Percentiles rank a stretch among this genome's conserved stretches.
These are phyloP conservation scores for Alternaria sp. DNA, from an alignment of 2,329 filamentous ascomycete species.

Conservation along the genomic window DNA sequence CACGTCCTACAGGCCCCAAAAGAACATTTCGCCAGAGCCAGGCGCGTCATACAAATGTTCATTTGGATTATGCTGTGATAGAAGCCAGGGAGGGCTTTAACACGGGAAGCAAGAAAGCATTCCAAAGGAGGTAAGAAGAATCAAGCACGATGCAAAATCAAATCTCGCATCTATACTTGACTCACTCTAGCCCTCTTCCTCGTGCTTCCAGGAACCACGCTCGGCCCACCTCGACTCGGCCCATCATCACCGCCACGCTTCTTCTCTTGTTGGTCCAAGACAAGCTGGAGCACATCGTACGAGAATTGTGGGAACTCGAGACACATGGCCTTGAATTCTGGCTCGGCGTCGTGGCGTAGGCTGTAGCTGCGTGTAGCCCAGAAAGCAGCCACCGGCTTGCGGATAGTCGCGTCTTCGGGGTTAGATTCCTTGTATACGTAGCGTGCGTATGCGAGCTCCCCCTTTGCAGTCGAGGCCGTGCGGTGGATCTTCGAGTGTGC, in stretches of 20 bases:
- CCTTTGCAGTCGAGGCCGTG: conserved; percentile 84
- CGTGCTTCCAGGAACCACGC: conserved; percentile 47
- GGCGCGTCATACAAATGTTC: neutral
- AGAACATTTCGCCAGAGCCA: neutral
- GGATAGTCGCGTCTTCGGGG: conserved; percentile 74
- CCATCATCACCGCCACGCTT: conserved; percentile 28
- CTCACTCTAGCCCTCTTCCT: conserved; percentile 44
- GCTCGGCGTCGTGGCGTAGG: conserved; percentile 83
- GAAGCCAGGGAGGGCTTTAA: neutral
- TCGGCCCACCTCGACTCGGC: conserved; percentile 42
- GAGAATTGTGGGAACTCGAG: conserved; percentile 90
- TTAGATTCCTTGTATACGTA: conserved; percentile 85
- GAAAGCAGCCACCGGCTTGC: conserved; percentile 86
- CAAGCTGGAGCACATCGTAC: conserved; percentile 84
- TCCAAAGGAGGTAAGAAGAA: neutral
- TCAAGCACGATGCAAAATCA: conserved; percentile 2
- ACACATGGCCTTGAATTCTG: conserved; percentile 84
- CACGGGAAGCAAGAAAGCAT: neutral
- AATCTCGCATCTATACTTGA: conserved; percentile 28
- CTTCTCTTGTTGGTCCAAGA: conserved; percentile 61
- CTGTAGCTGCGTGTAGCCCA: conserved; percentile 85
- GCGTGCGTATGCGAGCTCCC: conserved; percentile 89
- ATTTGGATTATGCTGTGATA: neutral
- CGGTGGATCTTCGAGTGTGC: conserved; percentile 92
- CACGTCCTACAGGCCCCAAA: neutral